Percentiles rank a stretch among this genome's conserved stretches.
phyloP scores from a whole-genome alignment of 1,284 basidiomycete genomes.

The Leccinum fallax region DNA sequence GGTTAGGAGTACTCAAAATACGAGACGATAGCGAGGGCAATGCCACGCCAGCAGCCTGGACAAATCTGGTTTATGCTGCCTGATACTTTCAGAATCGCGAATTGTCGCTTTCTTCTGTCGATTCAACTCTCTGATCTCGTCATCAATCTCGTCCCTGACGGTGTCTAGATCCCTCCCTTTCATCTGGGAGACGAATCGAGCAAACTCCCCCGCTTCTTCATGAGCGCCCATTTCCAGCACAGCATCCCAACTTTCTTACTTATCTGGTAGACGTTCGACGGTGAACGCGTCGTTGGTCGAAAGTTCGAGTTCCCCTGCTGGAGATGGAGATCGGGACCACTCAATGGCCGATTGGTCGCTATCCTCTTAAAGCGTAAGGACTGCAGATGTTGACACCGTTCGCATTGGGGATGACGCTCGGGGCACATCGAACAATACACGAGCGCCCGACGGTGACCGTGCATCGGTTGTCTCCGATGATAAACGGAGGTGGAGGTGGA shows the following conservation, averaged over 20 bases:
- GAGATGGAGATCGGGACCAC: constrained; percentile 52
- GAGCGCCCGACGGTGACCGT: constrained; percentile 2
- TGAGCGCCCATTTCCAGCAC: constrained; percentile 79
- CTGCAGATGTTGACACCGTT: constrained; percentile 23
- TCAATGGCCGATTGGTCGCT: constrained; percentile 36
- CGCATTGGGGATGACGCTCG: constrained; percentile 13
- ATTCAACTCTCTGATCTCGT: constrained; percentile 84
- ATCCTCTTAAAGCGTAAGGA: constrained; percentile 19
- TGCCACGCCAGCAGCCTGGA: constrained; percentile 47
- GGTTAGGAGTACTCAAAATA: constrained; percentile 45
- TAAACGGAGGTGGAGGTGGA: constrained; percentile 15
- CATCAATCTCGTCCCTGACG: constrained; percentile 87
- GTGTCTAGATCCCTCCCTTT: constrained; percentile 81
- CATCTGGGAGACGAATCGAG: constrained; percentile 87
- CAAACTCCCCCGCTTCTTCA: constrained; percentile 90
- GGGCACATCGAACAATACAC: constrained; percentile 7
- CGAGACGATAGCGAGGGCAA: constrained; percentile 49
- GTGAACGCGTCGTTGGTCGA: constrained; percentile 1
- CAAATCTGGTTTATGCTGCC: no score
- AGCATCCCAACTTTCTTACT: constrained; percentile 62
- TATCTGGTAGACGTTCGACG: constrained; percentile 12
- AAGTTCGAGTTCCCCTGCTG: constrained; percentile 12
- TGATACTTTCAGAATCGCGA: constrained; percentile 94
- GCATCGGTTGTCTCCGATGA: constrained; percentile 14
- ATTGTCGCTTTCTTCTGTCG: constrained; percentile 86